A percentile compares a stretch with the other conserved stretches of the same genome.
Conservation (phyloP, 176 grass and related monocot genomes). For the Juncus effusus region DNA sequence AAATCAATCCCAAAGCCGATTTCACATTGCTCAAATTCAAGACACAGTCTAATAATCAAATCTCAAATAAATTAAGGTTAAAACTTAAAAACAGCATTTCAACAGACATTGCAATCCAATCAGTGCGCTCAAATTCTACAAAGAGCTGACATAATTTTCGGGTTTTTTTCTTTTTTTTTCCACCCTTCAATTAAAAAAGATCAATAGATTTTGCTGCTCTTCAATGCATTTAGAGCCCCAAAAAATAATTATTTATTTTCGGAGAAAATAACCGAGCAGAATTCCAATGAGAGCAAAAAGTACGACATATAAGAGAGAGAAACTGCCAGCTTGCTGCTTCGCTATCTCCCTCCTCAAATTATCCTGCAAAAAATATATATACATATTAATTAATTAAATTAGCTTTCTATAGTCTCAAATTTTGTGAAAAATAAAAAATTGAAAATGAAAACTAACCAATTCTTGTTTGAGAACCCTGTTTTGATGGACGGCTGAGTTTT, state of each 20-base stretch:
- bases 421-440: neutral
- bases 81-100: conserved; percentile 11
- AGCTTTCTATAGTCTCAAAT: neutral
- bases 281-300: conserved; percentile 31
- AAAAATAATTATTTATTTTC: conserved; percentile 3
- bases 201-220: conserved; percentile 5
- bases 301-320: conserved; percentile 12
- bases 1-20: too few relatives aligned
- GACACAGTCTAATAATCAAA: conserved; percentile 13
- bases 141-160: conserved; percentile 18
- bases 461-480: conserved; percentile 67
- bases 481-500: conserved; percentile 60
- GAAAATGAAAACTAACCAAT: conserved; percentile 26
- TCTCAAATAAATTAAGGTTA: conserved; percentile 15
- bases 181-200: conserved; percentile 5
- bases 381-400: neutral
- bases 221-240: conserved; percentile 1
- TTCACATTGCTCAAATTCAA: neutral
- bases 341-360: conserved; percentile 13
- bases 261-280: conserved; percentile 27
- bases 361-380: conserved; percentile 14
- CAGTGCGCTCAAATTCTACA: conserved; percentile 4
- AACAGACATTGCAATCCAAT: conserved; percentile 11
- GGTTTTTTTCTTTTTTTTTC: neutral
- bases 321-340: conserved; percentile 11